phyloP scores from a whole-genome alignment of 805 yeast genomes.

The Yarrowia sp. region DNA sequence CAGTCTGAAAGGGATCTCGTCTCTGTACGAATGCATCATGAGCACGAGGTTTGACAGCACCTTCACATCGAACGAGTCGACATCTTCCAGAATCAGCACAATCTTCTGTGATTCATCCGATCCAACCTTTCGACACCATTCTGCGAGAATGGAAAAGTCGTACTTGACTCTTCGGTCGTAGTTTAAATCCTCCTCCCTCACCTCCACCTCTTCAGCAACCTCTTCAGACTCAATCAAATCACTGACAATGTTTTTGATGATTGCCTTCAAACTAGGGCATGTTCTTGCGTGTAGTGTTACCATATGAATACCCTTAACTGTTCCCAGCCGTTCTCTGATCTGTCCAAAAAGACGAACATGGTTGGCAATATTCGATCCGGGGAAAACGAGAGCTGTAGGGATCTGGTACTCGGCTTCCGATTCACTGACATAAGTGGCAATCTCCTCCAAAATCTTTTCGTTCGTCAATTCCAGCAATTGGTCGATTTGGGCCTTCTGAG shows the following conservation, averaged over 20 bases:
- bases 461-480: constrained; percentile 35
- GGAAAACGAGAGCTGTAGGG: constrained; percentile 37
- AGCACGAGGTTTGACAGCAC: constrained; percentile 37
- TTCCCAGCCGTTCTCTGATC: constrained; percentile 29
- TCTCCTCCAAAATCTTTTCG: constrained; percentile 29
- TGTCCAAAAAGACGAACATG: constrained; percentile 37
- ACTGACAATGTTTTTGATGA: constrained; percentile 39
- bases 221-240: constrained; percentile 34
- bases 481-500: constrained; percentile 39
- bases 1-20: constrained; percentile 38
- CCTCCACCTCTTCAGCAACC: constrained; percentile 28
- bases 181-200: constrained; percentile 29
- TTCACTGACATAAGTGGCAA: constrained; percentile 28
- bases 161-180: constrained; percentile 41
- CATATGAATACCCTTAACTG: constrained; percentile 15
- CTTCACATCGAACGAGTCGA: constrained; percentile 40
- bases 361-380: constrained; percentile 41
- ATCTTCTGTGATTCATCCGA: neutral
- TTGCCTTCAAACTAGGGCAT: constrained; percentile 39
- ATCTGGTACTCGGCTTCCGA: constrained; percentile 30
- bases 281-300: constrained; percentile 41
- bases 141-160: constrained; percentile 41
- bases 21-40: constrained; percentile 39
- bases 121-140: constrained; percentile 36
- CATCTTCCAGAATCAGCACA: constrained; percentile 41